Evolutionary conservation across 441 rosid species (phyloP), one percentile per base, ranked within the genome.

Genomic region (Croton laevigatus): DNA sequence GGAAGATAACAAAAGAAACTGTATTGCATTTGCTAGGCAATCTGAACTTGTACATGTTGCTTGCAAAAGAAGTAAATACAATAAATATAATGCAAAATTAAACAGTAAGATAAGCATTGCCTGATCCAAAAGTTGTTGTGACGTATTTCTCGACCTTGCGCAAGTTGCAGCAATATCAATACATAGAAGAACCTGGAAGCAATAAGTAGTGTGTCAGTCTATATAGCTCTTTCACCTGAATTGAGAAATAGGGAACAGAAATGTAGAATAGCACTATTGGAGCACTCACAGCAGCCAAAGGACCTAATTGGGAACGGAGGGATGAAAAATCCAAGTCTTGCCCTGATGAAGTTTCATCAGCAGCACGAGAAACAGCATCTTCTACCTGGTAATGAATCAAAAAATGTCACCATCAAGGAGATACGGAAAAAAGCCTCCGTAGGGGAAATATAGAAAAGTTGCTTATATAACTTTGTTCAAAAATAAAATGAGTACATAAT

Each of bases 151-250:
- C 44, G 94, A 87, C 83, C 81, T 91, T 62, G 99, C 98, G 76
- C 94, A 91, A 78, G 97, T 85, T 68, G 93, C 87, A 81, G 99
- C 98, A 69, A 88, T 94, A 81, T 96, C 99, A 64, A 96, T 87
- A 78, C 96, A 96, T 42, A 96, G 91, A 85, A 93, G 91, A 82
- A 89, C 78, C 99, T 96, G 82, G 76, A 73, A 88, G 66, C 72
- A 83, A 51, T 77, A 11, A 62, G 64, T 67, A 53, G 66, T 44
- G 73, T 62, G 75, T 80, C 73, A 75, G 72, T 60, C 54, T 51
- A 44, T 34, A 70, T 6, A 66, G 44, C 59, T 49, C 13, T 58
- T 71, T 67, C 40, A 45, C 37, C 6, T 49, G 20, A n/a, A 62
- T 42, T 51, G 36, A 68, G 17, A 53, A 70, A 62, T 20, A 22